phyloP scores from a whole-genome alignment of 805 yeast genomes.

The Metschnikowia cerradonensis region DNA sequence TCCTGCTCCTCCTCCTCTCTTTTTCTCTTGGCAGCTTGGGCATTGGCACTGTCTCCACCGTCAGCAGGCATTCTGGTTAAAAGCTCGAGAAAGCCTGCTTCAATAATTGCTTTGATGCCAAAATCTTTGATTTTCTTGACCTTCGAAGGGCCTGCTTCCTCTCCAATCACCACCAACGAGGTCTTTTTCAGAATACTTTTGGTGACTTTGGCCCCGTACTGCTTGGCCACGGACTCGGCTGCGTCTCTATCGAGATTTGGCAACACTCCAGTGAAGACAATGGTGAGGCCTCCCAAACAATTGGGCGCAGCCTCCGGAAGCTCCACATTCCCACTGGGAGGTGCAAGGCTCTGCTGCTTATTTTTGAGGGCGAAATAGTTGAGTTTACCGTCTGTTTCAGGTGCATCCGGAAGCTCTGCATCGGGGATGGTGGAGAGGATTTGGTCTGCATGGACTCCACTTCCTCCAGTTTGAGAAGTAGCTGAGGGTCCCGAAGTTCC shows the following conservation, averaged over 20 bases:
- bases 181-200: slow-evolving; percentile 83
- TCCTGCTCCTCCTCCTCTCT: slow-evolving; percentile 61
- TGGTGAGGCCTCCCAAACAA: slow-evolving; percentile 82
- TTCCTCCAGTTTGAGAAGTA: slow-evolving; percentile 1
- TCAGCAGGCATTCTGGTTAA: slow-evolving; percentile 79
- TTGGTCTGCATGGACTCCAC: slow-evolving; percentile 43
- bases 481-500: background rate
- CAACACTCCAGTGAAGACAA: slow-evolving; percentile 88
- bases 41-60: slow-evolving; percentile 84
- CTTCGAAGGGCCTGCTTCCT: slow-evolving; percentile 96
- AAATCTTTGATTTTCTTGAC: slow-evolving; percentile 71
- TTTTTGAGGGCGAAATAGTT: slow-evolving; percentile 50
- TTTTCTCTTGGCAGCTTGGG: slow-evolving; percentile 67
- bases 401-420: slow-evolving; percentile 60
- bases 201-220: slow-evolving; percentile 89
- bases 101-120: slow-evolving; percentile 76
- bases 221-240: slow-evolving; percentile 71
- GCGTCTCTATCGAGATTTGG: slow-evolving; percentile 75
- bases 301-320: slow-evolving; percentile 82
- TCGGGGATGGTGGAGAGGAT: slow-evolving; percentile 66
- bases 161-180: slow-evolving; percentile 84
- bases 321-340: slow-evolving; percentile 38
- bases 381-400: slow-evolving; percentile 49
- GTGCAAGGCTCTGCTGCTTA: slow-evolving; percentile 20
- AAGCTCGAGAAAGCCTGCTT: slow-evolving; percentile 77